phyloP scores from a whole-genome alignment of 2,329 filamentous ascomycete genomes.

The Ophiostoma montium region DNA sequence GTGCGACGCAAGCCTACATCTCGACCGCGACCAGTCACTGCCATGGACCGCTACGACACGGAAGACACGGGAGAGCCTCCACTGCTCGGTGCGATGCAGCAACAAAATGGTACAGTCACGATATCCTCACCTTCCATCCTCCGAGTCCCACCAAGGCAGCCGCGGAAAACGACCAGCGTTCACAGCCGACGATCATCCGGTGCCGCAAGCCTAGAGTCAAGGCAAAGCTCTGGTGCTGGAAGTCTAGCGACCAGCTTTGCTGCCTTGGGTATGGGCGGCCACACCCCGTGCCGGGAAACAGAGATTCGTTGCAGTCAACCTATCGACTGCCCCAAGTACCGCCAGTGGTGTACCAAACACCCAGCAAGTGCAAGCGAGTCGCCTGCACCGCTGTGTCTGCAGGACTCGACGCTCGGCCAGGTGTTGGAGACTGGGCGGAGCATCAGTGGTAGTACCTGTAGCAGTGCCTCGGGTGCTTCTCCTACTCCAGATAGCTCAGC shows the following conservation, averaged over 20 bases:
- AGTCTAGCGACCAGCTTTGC: neutral
- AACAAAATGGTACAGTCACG: slow-evolving; percentile 27
- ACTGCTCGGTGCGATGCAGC: slow-evolving; percentile 10
- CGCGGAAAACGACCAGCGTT: neutral
- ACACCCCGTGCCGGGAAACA: neutral
- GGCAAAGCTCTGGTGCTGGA: neutral
- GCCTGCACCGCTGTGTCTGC: neutral
- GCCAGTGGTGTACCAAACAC: neutral
- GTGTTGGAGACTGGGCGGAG: neutral
- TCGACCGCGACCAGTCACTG: slow-evolving; percentile 28
- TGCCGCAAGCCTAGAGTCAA: neutral
- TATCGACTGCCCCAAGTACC: neutral
- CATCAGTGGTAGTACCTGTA: neutral
- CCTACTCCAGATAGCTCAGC: neutral
- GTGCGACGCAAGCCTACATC: slow-evolving; percentile 24
- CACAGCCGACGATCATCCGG: neutral
- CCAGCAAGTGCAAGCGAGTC: neutral
- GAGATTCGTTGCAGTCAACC: slow-evolving; percentile 2
- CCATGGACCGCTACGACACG: slow-evolving; percentile 18
- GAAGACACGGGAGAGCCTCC: slow-evolving; percentile 16
- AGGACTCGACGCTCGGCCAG: neutral
- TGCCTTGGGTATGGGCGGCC: neutral
- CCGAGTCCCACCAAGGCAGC: neutral
- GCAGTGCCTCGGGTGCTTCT: neutral
- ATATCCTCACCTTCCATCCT: slow-evolving; percentile 12